These are phyloP conservation scores for Zygoascus tannicola DNA, from an alignment of 805 yeast genomes.

Conservation along the genomic window DNA sequence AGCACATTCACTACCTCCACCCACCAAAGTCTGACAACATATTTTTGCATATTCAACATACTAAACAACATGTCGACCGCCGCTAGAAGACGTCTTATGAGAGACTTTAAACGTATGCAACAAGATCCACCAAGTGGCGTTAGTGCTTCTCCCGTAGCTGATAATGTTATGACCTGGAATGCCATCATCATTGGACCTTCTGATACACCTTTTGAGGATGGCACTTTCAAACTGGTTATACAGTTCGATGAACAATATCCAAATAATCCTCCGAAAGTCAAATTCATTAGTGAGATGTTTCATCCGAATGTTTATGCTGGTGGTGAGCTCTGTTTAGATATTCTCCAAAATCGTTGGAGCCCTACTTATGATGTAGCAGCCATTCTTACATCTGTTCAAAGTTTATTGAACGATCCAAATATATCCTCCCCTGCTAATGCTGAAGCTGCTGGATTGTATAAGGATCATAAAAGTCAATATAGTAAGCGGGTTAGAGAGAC, in stretches of 20 bases:
- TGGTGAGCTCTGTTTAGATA: conserved; percentile 93
- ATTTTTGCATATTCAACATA: no score
- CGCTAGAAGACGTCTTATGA: conserved; percentile 97
- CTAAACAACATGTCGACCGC: conserved; percentile 91
- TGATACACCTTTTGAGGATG: conserved; percentile 97
- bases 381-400: conserved; percentile 83
- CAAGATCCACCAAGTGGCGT: conserved; percentile 98
- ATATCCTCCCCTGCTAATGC: conserved; percentile 96
- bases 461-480: conserved; percentile 91
- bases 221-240: conserved; percentile 77
- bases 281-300: conserved; percentile 88
- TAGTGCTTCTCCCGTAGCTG: conserved; percentile 93
- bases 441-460: conserved; percentile 91
- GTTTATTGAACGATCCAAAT: conserved; percentile 86
- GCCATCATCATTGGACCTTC: conserved; percentile 97
- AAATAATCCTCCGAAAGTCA: conserved; percentile 89
- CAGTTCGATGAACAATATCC: conserved; percentile 97
- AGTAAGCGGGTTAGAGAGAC: conserved; percentile 86
- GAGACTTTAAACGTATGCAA: conserved; percentile 97
- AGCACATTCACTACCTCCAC: no score
- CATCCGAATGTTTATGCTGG: conserved; percentile 95
- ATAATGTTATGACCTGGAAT: conserved; percentile 95
- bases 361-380: conserved; percentile 98
- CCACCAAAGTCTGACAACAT: no score
- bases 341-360: conserved; percentile 94